A percentile compares a stretch with the other conserved stretches of the same genome.
Evolutionary conservation across 148 eudicot genomes (phyloP).

Genomic region (Gaultheria prostrata): DNA sequence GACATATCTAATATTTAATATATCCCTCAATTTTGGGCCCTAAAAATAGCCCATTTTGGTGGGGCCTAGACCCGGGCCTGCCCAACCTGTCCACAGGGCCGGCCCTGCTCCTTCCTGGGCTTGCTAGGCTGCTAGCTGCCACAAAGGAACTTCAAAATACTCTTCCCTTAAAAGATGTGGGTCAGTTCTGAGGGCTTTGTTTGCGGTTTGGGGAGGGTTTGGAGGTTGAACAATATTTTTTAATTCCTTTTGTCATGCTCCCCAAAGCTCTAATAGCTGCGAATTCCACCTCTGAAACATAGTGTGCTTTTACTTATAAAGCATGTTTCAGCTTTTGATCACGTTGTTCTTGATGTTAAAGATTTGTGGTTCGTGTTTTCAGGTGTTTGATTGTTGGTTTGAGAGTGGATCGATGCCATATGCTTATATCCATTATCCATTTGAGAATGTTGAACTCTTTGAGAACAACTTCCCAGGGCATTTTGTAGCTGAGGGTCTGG

Average conservation of each 20-base stretch:
- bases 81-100: no score
- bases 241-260: background rate
- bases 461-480: constrained; percentile 90
- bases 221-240: background rate
- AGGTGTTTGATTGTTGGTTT: constrained; percentile 99
- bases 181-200: background rate
- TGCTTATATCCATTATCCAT: constrained; percentile 95
- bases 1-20: no score
- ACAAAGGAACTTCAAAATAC: background rate
- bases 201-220: background rate
- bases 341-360: background rate
- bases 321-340: background rate
- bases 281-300: background rate
- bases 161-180: background rate
- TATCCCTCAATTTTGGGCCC: no score
- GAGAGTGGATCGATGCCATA: constrained; percentile 99
- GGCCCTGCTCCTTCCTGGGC: background rate
- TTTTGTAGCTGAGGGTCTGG: constrained; percentile 98
- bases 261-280: background rate
- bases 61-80: no score
- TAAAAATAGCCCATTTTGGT: no score
- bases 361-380: constrained; percentile 9
- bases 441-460: constrained; percentile 81
- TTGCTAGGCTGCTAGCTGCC: background rate
- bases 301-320: background rate